Evolutionary conservation across 805 yeast genomes (phyloP), one percentile per base, ranked within the genome.

Genomic region (Candida krabiensis): DNA sequence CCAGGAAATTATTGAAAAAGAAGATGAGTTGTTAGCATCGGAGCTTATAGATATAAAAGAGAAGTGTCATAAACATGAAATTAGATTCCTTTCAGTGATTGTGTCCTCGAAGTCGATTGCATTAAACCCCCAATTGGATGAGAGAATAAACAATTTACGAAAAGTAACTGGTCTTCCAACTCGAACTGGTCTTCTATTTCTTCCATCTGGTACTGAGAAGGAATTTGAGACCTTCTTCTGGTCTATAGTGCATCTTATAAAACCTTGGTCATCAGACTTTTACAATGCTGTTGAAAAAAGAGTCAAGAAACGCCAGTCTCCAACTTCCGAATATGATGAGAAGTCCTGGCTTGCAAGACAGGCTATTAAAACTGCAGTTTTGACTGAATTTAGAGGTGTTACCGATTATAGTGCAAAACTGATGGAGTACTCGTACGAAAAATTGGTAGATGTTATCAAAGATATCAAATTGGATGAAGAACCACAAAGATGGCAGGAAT

Each of bases 381-480:
- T 78, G 23, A 66, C 74, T 13, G 81, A 79, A 49, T 58, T 75
- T 43, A 66, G 69, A 41, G 70, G 46, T 66, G 68, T 46, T 40
- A 63, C 43, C 15, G 81, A 75, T n/a, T 55, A 63, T 13, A 69
- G 83, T 1, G 56, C 73, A n/a, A 75, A 71, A 41, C 53, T 68
- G 11, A 68, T 70, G 50, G 83, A 80, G 42, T 60, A 69, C 13
- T 69, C 80, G 0, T 80, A 80, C 49, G 81, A 77, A 38, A 61
- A 71, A 25, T 44, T 79, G 23, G 53, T 75, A 1, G 67, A 66
- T 29, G 47, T 69, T 12, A 58, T 72, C 19, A 67, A 60, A 28
- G 38, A 54, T 5, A 28, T 46, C 1, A 39, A 45, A 19, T 45
- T 59, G 1, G 41, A 53, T 0, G 28, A 50, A 0, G 53, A 57